Evolutionary conservation across 2,329 filamentous ascomycete genomes (phyloP).

Genomic region (Didymella lethalis): DNA sequence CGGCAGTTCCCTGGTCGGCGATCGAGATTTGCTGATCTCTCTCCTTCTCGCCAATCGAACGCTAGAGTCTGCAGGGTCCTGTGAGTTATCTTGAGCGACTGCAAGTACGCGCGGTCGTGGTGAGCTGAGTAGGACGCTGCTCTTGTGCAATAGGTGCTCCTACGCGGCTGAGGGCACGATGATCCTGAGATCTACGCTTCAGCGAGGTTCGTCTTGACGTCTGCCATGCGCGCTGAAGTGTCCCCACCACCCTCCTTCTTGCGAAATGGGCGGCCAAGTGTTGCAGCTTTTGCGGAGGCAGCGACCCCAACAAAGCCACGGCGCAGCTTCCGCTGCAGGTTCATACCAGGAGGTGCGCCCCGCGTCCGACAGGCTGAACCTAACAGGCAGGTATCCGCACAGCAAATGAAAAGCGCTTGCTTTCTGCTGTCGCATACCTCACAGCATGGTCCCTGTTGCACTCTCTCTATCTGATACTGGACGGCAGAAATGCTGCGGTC

Average conservation of each 20-base stretch:
- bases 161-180: slow-evolving; percentile 4
- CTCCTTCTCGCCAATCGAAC: slow-evolving; percentile 34
- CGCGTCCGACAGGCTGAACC: neutral
- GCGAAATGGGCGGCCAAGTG: neutral
- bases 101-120: slow-evolving; percentile 24
- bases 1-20: slow-evolving; percentile 21
- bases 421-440: neutral
- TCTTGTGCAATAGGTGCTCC: slow-evolving; percentile 8
- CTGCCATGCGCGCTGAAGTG: neutral
- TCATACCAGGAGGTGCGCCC: neutral
- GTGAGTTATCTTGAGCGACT: slow-evolving; percentile 7
- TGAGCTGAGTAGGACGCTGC: slow-evolving; percentile 24
- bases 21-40: slow-evolving; percentile 23
- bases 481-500: slow-evolving; percentile 1
- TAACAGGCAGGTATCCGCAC: slow-evolving; percentile 12
- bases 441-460: neutral
- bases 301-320: slow-evolving; percentile 4
- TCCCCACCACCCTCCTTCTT: neutral
- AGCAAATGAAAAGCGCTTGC: neutral
- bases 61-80: slow-evolving; percentile 19
- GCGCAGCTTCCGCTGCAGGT: slow-evolving; percentile 9
- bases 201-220: slow-evolving; percentile 1
- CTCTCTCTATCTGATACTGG: neutral
- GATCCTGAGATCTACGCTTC: slow-evolving; percentile 2
- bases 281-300: neutral